Evolutionary conservation across 2,329 filamentous ascomycete species (phyloP), one percentile per base, ranked within the genome.

Genomic region (Aspergillus ruber): DNA sequence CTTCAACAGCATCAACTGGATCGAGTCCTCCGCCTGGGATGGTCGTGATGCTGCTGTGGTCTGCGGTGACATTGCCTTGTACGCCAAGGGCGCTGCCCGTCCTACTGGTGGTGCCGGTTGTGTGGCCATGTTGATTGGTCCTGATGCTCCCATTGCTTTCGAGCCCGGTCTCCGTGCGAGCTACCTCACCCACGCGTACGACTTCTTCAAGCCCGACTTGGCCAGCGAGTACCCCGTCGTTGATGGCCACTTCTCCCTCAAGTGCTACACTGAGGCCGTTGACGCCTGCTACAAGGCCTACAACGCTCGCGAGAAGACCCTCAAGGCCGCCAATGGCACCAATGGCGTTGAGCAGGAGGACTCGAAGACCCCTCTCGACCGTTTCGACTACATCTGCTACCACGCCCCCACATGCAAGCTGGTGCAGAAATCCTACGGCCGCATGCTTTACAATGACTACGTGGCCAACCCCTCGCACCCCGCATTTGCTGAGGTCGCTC

Each of bases 161-260:
- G 87, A 91, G 73, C 82, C 87, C 44, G 88, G 88, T 65, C 81
- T 90, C 65, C 84, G 87, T 63, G 87, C 85, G 65, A 84, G 78
- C 61, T 89, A 88, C 76, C 85, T 90, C 83, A 78, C 84, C 69
- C 87, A 91, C 73, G 84, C 84, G 60, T 93, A 91, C 71, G 87
- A 91, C 71, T 91, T 91, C 70, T 91, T 89, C 82, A 91, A 91
- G 83, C 86, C 87, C 62, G 87, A 91, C 71, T 76, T 91, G 57
- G 86, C 86, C 63, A 88, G 84, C 79, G 87, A 91, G 74, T 91
- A 91, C 74, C 87, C 87, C 55, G 84, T 88, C 64, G 87, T 91
- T 49, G 87, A 91, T 61, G 87, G 87, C 51, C 86, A 90, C 70
- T 90, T 83, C 78, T 91, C 87, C 43, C 70, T 90, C 67, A 85